These are phyloP conservation scores for Rhizophora mangle DNA, from an alignment of 345 rosid genomes.

Conservation along the genomic window DNA sequence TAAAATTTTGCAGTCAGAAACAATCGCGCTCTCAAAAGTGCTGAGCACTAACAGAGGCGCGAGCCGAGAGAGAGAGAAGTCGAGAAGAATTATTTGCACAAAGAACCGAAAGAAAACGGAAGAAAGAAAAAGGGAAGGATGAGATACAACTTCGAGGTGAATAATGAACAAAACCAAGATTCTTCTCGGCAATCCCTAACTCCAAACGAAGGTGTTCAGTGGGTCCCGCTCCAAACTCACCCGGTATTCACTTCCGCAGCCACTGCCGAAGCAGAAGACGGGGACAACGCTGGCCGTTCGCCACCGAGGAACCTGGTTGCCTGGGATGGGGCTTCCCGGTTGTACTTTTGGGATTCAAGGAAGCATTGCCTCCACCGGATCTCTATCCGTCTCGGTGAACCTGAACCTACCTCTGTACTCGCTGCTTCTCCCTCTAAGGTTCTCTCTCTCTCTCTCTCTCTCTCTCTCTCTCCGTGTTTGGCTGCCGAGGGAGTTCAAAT, in stretches of 20 bases:
- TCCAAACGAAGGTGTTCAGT: slow-evolving; percentile 51
- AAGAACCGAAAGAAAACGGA: not conserved
- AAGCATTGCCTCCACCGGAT: slow-evolving; percentile 65
- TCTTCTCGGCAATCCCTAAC: slow-evolving; percentile 41
- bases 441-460: not conserved
- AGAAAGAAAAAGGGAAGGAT: slow-evolving; percentile 21
- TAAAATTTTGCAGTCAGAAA: too few relatives aligned
- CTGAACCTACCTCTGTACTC: slow-evolving; percentile 68
- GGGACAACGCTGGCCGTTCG: slow-evolving; percentile 8
- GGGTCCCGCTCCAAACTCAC: slow-evolving; percentile 75
- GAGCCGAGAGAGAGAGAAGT: not conserved
- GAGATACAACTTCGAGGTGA: slow-evolving; percentile 58
- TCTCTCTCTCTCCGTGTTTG: not conserved
- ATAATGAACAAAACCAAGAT: slow-evolving; percentile 20
- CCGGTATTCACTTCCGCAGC: slow-evolving; percentile 51
- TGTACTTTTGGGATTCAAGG: slow-evolving; percentile 69
- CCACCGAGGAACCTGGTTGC: slow-evolving; percentile 58
- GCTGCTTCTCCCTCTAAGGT: slow-evolving; percentile 86
- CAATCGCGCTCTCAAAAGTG: too few relatives aligned
- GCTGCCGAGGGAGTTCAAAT: slow-evolving; percentile 1
- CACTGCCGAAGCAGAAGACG: slow-evolving; percentile 18
- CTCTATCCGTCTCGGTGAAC: slow-evolving; percentile 81
- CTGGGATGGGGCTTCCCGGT: slow-evolving; percentile 84
- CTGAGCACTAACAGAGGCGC: too few relatives aligned
- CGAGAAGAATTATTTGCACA: too few relatives aligned